Evolutionary conservation across 2,329 filamentous ascomycete genomes (phyloP), one percentile per base, ranked within the genome.

Genomic region (Lasiodiplodia gonubiensis): DNA sequence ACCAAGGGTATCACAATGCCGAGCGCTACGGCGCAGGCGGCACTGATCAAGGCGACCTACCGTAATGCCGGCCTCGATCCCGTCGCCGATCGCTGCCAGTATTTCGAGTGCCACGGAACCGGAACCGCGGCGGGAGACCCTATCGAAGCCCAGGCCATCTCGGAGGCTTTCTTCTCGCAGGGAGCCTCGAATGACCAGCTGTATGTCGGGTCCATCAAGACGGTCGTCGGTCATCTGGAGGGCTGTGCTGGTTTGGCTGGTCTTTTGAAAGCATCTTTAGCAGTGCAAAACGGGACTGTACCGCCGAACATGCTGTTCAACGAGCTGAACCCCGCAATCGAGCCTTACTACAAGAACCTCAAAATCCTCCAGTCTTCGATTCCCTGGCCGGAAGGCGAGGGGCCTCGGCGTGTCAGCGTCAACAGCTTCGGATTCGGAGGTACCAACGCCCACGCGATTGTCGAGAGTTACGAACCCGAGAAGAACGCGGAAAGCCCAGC

Each of bases 171-270:
- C n/a, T 66, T 66, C 51, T 16, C 33, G 21, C 14, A 48, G 5
- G 35, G 30, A 25, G 35, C 37, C 16, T 8, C n/a, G 5, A 53
- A 27, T 11, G 67, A 70, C 4, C 21, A 51, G 14, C 35, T 73
- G 6, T 69, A 68, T 23, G 69, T 73, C n/a, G 74, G 74, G 3
- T 72, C 70, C 0, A 70, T 76, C 18, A 76, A 70, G 78, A 82
- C 74, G 72, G 76, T 81, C 21, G 73, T 82, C 39, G 81, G 81
- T 1, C 81, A 83, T 67, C 75, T 76, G 0, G 79, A 83, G 70
- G 79, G 76, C 6, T 73, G 76, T 1, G 77, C 78, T 11, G 80
- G 79, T n/a, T 66, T 81, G 0, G 77, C 76, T 11, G 76, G 75
- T 3, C 23, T 82, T 14, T 68, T 82, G 7, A 80, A 80, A 54